Base-by-base conservation (phyloP, 495 filamentous ascomycete species). In the Aspergillus bridgeri region DNA sequence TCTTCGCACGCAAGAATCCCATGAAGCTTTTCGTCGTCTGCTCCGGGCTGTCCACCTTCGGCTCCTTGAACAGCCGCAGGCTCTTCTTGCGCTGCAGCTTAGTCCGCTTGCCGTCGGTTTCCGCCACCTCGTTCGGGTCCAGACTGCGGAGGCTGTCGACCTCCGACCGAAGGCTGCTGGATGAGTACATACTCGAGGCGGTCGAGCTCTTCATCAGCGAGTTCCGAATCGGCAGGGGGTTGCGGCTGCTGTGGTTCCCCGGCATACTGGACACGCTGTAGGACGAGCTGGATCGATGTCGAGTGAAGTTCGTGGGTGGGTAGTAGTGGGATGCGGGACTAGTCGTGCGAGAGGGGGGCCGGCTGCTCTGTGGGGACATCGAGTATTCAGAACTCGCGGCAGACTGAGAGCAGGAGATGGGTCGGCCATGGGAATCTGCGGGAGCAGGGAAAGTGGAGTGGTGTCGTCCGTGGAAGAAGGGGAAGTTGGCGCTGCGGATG, bases 161-260 rank as follows among this genome's bases (percentile, higher is more conserved):
- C 76, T 78, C 60, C 70, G 89, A 57, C 65, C 87, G 42, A 9
- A 81, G 65, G 9, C 79, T 82, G 22, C 73, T 93, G 18, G 85
- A 81, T 0, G 86, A 92, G 61, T 82, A 81, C 47, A 90, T 88
- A 79, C 86, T 93, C 18, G 86, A 89, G 0, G 86, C 81, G 2
- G 88, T 87, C 5, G 83, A 73, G 29, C 70, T 64, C 29, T 72
- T 72, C 24, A 71, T 60, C 0, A 72, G 59, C 50, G 68, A 70
- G 8, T 59, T 60, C 19, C 67, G 70, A 51, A 67, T 62, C 43
- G 67, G 65, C 3, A 65, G 20, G 0, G 67, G 71, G 2, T 69
- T 62, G 21, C 68, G 68, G 6, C 62, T 62, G n/a, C 20, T 23
- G n/a, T 43, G 48, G 17, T 27, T 25, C 13, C 19, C 46, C 0